Evolutionary conservation across 1,284 basidiomycete species (phyloP).

Genomic region (Cutaneotrichosporon curvatum): DNA sequence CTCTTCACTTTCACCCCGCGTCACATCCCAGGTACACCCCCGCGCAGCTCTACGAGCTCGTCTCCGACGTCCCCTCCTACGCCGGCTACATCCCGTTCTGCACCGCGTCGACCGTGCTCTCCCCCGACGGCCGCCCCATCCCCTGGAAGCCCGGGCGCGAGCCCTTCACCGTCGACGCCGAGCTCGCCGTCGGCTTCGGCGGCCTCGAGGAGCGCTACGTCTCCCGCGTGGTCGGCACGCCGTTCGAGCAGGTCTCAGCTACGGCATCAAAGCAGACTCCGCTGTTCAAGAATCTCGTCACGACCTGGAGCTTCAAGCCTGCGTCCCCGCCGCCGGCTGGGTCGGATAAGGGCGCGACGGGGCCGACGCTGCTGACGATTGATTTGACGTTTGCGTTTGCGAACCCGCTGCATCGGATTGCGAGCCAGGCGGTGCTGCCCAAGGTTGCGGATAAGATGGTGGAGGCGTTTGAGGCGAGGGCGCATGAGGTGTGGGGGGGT

Average conservation of each 20-base stretch:
- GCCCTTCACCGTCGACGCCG: conserved; percentile 62
- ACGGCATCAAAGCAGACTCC: conserved; percentile 68
- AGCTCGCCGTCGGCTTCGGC: conserved; percentile 83
- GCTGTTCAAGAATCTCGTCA: conserved; percentile 76
- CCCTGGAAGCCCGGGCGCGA: conserved; percentile 41
- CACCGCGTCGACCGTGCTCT: conserved; percentile 63
- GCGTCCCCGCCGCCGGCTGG: conserved; percentile 1
- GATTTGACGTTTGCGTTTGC: conserved; percentile 80
- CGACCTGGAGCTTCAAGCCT: conserved; percentile 52
- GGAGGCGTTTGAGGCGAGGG: conserved; percentile 80
- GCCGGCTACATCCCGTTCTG: conserved; percentile 85
- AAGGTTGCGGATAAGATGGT: conserved; percentile 85
- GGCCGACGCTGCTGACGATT: conserved; percentile 66
- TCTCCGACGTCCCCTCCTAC: conserved; percentile 83
- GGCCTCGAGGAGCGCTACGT: conserved; percentile 80
- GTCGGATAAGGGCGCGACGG: conserved; percentile 3
- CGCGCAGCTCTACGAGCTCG: conserved; percentile 72
- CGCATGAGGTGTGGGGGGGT: conserved; percentile 53
- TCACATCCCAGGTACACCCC: conserved; percentile 55
- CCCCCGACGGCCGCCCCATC: conserved; percentile 17
- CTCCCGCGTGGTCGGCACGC: conserved; percentile 71
- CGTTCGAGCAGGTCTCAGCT: conserved; percentile 67
- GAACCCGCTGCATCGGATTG: conserved; percentile 73
- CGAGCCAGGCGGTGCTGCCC: conserved; percentile 75
- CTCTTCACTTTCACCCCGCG: no score